Evolutionary conservation across 2,329 filamentous ascomycete species (phyloP).

Genomic region (Teratosphaeria zuluensis): DNA sequence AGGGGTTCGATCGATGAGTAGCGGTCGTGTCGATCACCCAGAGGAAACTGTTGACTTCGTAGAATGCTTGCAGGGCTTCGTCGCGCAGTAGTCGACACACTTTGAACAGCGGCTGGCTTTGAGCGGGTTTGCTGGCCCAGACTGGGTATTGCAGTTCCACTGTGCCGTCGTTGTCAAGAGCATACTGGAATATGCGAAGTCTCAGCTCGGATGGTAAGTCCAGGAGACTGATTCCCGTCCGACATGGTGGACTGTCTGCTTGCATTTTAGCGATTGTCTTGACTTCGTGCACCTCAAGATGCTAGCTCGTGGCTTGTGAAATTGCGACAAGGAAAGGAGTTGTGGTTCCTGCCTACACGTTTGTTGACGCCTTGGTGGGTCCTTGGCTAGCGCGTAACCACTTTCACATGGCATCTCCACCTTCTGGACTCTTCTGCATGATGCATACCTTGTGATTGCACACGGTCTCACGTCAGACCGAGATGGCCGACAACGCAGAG

Average conservation of each 20-base stretch:
- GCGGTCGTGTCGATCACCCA: slow-evolving; percentile 14
- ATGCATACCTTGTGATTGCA: background rate
- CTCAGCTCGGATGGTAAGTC: background rate
- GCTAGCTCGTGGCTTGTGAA: too few species aligned
- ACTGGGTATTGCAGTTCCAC: slow-evolving; percentile 15
- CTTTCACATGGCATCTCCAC: background rate
- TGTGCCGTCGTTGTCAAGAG: slow-evolving; percentile 9
- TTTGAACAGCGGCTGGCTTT: slow-evolving; percentile 11
- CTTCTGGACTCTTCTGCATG: too few species aligned
- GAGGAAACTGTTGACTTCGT: slow-evolving; percentile 14
- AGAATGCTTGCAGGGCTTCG: slow-evolving; percentile 14
- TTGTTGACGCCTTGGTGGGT: background rate
- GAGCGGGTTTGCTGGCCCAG: slow-evolving; percentile 11
- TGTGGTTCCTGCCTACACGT: too few species aligned
- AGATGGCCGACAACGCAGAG: slow-evolving; percentile 8
- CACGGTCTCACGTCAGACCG: background rate
- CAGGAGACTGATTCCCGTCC: background rate
- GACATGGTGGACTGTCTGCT: background rate
- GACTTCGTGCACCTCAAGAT: background rate
- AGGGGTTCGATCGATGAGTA: slow-evolving; percentile 6
- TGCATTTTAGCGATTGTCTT: too few species aligned
- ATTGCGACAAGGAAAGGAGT: too few species aligned
- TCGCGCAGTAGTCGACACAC: slow-evolving; percentile 10
- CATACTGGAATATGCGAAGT: slow-evolving; percentile 4
- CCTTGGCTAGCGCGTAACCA: background rate